Percentiles rank a stretch among this genome's conserved stretches.
Conservation (phyloP, 768 basidiomycete species). For the Heimioporus sp. region DNA sequence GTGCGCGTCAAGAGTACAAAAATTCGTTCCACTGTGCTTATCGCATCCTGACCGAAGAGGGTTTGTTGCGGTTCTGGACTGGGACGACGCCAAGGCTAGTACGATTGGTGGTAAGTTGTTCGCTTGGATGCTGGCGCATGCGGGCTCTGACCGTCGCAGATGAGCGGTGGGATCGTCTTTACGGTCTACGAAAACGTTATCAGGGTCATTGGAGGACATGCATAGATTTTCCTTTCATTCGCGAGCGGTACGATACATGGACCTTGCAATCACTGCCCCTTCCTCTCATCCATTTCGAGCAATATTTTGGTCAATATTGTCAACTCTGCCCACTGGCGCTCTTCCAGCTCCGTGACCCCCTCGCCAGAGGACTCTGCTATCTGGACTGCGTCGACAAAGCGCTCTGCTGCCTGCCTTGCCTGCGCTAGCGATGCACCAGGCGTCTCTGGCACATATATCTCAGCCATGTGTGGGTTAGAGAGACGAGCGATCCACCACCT, state of each 20-base stretch:
- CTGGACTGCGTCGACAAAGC: constrained; percentile 13
- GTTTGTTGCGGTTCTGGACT: constrained; percentile 90
- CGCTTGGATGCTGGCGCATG: neutral
- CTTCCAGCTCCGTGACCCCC: constrained; percentile 13
- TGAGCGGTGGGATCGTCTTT: constrained; percentile 92
- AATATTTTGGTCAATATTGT: constrained; percentile 16
- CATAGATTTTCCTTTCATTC: neutral
- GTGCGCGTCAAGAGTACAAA: constrained; percentile 78
- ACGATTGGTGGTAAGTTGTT: constrained; percentile 69
- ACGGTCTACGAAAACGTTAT: constrained; percentile 88
- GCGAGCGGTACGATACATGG: too few species aligned
- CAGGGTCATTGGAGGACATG: constrained; percentile 37
- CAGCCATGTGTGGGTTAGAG: constrained; percentile 12
- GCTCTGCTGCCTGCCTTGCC: constrained; percentile 3
- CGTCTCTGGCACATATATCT: constrained; percentile 14
- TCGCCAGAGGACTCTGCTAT: constrained; percentile 9
- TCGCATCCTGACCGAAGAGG: constrained; percentile 92
- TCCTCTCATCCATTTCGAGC: constrained; percentile 8
- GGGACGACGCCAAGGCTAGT: constrained; percentile 90
- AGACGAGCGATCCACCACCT: constrained; percentile 9
- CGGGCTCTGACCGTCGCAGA: constrained; percentile 38
- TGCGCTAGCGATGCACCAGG: constrained; percentile 4
- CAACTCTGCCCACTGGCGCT: constrained; percentile 18
- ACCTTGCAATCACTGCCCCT: neutral
- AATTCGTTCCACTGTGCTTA: constrained; percentile 97